phyloP scores from a whole-genome alignment of 345 rosid genomes.

The Salix udensis region DNA sequence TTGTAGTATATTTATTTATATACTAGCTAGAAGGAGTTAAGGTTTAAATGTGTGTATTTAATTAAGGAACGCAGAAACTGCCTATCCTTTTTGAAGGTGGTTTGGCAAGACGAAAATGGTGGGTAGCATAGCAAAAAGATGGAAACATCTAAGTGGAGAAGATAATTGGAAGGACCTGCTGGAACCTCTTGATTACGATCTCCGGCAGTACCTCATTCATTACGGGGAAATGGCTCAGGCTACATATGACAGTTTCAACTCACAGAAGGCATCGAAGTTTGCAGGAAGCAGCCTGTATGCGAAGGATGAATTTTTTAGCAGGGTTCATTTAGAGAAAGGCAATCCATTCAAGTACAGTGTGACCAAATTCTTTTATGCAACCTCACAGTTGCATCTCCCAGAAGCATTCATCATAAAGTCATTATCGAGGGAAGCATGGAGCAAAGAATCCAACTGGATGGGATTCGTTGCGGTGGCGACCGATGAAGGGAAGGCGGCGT shows the following conservation, averaged over 20 bases:
- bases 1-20: neutral
- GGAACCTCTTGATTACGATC: slow-evolving; percentile 70
- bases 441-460: slow-evolving; percentile 79
- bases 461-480: slow-evolving; percentile 82
- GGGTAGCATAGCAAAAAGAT: slow-evolving; percentile 38
- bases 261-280: slow-evolving; percentile 49
- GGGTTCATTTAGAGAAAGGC: slow-evolving; percentile 49
- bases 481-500: slow-evolving; percentile 50
- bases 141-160: slow-evolving; percentile 68
- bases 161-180: slow-evolving; percentile 51
- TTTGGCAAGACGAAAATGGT: slow-evolving; percentile 17
- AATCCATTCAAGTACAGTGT: slow-evolving; percentile 59
- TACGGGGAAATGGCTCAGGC: slow-evolving; percentile 90
- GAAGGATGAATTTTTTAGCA: slow-evolving; percentile 50
- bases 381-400: slow-evolving; percentile 53
- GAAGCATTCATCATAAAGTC: slow-evolving; percentile 62
- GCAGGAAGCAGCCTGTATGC: slow-evolving; percentile 63
- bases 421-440: slow-evolving; percentile 74
- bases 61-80: slow-evolving; percentile 1
- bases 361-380: slow-evolving; percentile 69
- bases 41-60: neutral
- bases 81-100: slow-evolving; percentile 11
- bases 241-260: slow-evolving; percentile 60
- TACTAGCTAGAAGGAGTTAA: neutral
- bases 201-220: slow-evolving; percentile 61